Conservation (phyloP, 768 basidiomycete species). For the Leccinum uliginosum region DNA sequence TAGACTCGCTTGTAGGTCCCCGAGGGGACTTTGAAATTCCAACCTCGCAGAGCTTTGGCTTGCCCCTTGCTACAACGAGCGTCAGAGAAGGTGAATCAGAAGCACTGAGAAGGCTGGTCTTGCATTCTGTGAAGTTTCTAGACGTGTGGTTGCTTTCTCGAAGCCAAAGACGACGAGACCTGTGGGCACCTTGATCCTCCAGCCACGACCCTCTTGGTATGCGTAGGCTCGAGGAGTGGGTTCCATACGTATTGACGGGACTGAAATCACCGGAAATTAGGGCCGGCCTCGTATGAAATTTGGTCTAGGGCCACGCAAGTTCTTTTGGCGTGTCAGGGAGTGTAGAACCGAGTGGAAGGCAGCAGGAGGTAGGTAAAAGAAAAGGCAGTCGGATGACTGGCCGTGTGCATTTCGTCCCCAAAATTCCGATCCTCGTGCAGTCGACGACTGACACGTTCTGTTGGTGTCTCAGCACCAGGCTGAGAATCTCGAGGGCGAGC, state of each 20-base stretch:
- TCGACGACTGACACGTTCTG: not conserved
- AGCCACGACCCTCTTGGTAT: constrained; percentile 18
- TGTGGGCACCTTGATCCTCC: constrained; percentile 21
- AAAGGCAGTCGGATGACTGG: constrained; percentile 2
- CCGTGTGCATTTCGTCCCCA: constrained; percentile 10
- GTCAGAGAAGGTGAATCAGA: constrained; percentile 29
- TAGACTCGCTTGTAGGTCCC: constrained; percentile 19
- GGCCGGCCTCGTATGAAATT: constrained; percentile 15
- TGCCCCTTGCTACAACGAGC: constrained; percentile 23
- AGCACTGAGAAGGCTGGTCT: constrained; percentile 15
- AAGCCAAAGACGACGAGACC: constrained; percentile 11
- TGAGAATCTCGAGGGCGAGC: constrained; percentile 9
- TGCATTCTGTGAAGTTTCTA: constrained; percentile 14
- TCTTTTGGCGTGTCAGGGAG: constrained; percentile 13
- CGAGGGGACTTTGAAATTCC: constrained; percentile 25
- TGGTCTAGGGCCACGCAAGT: constrained; percentile 19
- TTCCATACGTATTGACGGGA: constrained; percentile 3
- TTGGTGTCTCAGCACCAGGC: not conserved
- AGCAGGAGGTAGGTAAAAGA: not conserved
- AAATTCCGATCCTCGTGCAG: not conserved
- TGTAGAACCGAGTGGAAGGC: constrained; percentile 4
- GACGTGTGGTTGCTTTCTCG: constrained; percentile 13
- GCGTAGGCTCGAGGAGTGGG: constrained; percentile 9
- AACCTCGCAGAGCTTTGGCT: constrained; percentile 11
- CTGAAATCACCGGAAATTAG: constrained; percentile 22